Conservation (phyloP, 345 rosid genomes). For the Euphorbia tirucalli region DNA sequence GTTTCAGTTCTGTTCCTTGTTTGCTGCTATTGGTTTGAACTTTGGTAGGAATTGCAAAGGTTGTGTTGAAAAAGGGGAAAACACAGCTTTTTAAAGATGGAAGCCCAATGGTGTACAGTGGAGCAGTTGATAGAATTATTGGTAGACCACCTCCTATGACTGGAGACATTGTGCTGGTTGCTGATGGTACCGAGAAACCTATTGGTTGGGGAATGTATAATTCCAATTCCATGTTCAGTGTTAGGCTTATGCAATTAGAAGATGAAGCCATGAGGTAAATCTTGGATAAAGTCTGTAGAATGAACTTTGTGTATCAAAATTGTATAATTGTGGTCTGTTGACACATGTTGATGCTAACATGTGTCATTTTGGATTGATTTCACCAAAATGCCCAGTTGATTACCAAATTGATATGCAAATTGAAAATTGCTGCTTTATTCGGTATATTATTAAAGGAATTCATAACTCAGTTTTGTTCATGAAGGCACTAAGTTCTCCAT, state of each 20-base stretch:
- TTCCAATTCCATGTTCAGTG: constrained; percentile 82
- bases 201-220: constrained; percentile 86
- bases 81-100: constrained; percentile 86
- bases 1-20: too few relatives aligned
- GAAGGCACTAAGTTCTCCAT: too few relatives aligned
- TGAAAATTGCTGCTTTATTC: too few relatives aligned
- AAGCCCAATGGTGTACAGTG: constrained; percentile 88
- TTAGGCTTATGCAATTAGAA: constrained; percentile 92
- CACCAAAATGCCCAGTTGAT: too few relatives aligned
- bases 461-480: constrained; percentile 6
- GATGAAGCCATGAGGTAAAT: constrained; percentile 65
- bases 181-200: constrained; percentile 79
- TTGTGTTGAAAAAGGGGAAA: constrained; percentile 88
- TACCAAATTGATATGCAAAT: too few relatives aligned
- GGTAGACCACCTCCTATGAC: constrained; percentile 81
- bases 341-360: too few relatives aligned
- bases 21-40: too few relatives aligned
- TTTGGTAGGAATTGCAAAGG: constrained; percentile 62
- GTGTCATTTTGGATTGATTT: too few relatives aligned
- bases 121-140: constrained; percentile 82
- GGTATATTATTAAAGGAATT: too few relatives aligned
- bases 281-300: not conserved
- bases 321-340: too few relatives aligned
- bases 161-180: constrained; percentile 83
- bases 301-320: too few relatives aligned